Base-by-base conservation (phyloP, 805 yeast species). In the Candida vartiovaarae region DNA sequence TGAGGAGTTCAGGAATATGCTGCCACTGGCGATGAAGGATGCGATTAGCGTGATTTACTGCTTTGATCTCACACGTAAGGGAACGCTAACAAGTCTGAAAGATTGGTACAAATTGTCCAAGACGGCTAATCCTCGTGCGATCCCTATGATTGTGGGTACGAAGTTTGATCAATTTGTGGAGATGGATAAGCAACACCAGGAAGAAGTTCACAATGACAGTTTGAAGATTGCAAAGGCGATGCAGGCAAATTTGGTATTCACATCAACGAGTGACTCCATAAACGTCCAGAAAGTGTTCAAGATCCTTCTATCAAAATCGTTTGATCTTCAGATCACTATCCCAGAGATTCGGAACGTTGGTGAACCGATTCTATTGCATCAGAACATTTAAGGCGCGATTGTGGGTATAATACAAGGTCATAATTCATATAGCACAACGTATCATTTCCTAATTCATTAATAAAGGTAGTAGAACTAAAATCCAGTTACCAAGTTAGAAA, bases 21-120 rank as follows among this genome's bases (percentile, higher is more conserved):
- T 93, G 34, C 96, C 97, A 24, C 70, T 91, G 45, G 96, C 91
- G 10, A 83, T 95, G 11, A 80, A 84, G 51, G 97, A 90, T 49
- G 93, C 98, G 0, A 93, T 89, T 10, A 95, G 96, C 1, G 78
- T 91, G 26, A 70, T 91, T 36, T 89, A 90, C 56, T 80, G 86
- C 82, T 91, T 84, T 69, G 98, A 91, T 64, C 67, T 91, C 46
- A 86, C 96, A 2, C 72, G 96, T 38, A 86, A 84, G 50, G 78
- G 89, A 27, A 87, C 96, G 0, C 70, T 91, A 42, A 84, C 84
- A 58, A 82, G 90, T n/a, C 74, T 91, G 42, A 86, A 87, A 59
- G 96, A 89, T 56, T 91, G 98, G 99, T 91, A 89, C 61, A 70
- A 95, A 48, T 95, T 86, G 58, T 91, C 95, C 0, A 70, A 95